Conservation (phyloP, 2,329 filamentous ascomycete species). For the Dothiorella sarmentorum region DNA sequence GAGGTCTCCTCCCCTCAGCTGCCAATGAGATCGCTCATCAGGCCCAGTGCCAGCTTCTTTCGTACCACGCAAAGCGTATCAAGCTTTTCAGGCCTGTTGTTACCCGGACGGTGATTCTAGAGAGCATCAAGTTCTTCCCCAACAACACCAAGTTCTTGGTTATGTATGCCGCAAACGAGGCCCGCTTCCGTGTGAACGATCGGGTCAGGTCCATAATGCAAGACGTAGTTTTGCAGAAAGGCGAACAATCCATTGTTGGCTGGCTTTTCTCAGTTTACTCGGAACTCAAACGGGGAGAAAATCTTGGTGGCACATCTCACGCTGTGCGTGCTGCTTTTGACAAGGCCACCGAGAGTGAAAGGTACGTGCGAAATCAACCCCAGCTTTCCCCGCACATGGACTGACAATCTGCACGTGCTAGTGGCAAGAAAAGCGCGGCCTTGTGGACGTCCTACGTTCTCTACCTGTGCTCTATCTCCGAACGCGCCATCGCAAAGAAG, state of each 20-base stretch:
- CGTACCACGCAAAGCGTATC: conserved; percentile 59
- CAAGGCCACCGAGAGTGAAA: conserved; percentile 42
- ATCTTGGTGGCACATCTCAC: conserved; percentile 46
- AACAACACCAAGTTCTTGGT: conserved; percentile 72
- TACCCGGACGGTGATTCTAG: conserved; percentile 59
- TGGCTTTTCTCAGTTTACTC: conserved; percentile 55
- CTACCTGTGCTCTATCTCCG: not conserved
- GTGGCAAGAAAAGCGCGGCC: conserved; percentile 28
- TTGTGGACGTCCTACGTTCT: conserved; percentile 34
- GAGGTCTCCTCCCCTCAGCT: conserved; percentile 24
- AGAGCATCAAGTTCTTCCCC: conserved; percentile 64
- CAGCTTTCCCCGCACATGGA: not conserved
- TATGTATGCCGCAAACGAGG: conserved; percentile 70
- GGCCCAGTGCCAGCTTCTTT: conserved; percentile 62
- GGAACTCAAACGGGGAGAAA: conserved; percentile 48
- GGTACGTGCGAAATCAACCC: not conserved
- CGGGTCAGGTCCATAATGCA: conserved; percentile 66
- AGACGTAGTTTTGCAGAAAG: conserved; percentile 33
- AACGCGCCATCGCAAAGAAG: conserved; percentile 39
- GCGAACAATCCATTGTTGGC: conserved; percentile 41
- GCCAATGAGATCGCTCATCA: conserved; percentile 67
- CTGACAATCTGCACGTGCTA: not conserved
- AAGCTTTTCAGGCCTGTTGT: conserved; percentile 66
- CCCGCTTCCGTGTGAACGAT: conserved; percentile 69
- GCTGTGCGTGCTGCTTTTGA: conserved; percentile 56